A percentile compares a stretch with the other conserved stretches of the same genome.
Evolutionary conservation across 1,284 basidiomycete genomes (phyloP).

Genomic region (Neolentinus lepideus): DNA sequence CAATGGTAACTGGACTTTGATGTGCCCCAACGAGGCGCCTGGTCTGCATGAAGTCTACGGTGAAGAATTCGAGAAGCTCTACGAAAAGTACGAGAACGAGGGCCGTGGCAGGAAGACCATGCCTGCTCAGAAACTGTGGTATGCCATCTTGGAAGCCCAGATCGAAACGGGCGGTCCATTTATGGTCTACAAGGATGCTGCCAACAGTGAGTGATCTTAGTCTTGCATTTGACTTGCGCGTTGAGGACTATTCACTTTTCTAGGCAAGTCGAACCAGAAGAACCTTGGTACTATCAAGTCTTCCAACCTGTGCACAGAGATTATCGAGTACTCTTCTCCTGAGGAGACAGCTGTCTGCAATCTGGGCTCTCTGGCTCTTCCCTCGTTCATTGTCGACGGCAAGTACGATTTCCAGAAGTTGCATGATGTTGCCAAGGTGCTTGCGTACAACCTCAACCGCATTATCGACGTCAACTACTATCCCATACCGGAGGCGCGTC

Average conservation of each 20-base stretch:
- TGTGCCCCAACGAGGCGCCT: slow-evolving; percentile 97
- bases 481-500: slow-evolving; percentile 85
- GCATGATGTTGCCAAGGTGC: slow-evolving; percentile 91
- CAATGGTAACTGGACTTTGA: slow-evolving; percentile 90
- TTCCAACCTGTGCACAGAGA: slow-evolving; percentile 98
- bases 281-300: slow-evolving; percentile 99
- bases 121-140: slow-evolving; percentile 98
- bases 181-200: slow-evolving; percentile 96
- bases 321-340: slow-evolving; percentile 96
- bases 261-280: slow-evolving; percentile 96
- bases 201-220: slow-evolving; percentile 53
- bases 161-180: slow-evolving; percentile 98
- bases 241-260: slow-evolving; percentile 3
- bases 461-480: slow-evolving; percentile 96
- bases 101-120: slow-evolving; percentile 85
- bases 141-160: slow-evolving; percentile 94
- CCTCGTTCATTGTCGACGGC: slow-evolving; percentile 73
- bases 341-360: slow-evolving; percentile 99
- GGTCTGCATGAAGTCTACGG: slow-evolving; percentile 88
- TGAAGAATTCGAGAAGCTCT: slow-evolving; percentile 88
- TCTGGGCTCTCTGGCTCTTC: slow-evolving; percentile 94
- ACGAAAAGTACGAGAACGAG: slow-evolving; percentile 87
- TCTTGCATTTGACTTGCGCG: background rate
- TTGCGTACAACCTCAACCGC: slow-evolving; percentile 89
- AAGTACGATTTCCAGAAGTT: slow-evolving; percentile 92